Evolutionary conservation across 257 asterid species (phyloP), one percentile per base, ranked within the genome.

Genomic region (Penstemon davidsonii): DNA sequence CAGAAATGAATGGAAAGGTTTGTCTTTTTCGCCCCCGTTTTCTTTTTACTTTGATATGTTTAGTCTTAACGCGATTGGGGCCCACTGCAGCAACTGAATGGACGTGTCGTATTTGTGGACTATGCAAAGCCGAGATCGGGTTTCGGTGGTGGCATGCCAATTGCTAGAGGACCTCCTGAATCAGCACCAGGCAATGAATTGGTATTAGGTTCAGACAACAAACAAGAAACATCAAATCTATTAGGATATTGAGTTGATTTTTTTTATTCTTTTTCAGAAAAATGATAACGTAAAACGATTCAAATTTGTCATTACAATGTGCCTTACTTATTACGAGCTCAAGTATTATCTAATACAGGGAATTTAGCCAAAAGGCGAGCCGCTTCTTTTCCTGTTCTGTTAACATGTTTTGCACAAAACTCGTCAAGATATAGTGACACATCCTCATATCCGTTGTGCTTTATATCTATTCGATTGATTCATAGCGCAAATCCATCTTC

Each of bases 111-210:
- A 62, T 93, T 84, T 76, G 97, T 90, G 72, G 96, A 82, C 78
- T 79, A 90, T 49, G 96, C 98, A 0, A 93, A 78, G 78, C 90
- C 92, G 4, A 80, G 73, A 64, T 75, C 83, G 51, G 72, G 60
- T 53, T 69, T 60, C 13, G 55, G 84, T 12, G 58, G 73, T 6
- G 80, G 69, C 40, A 76, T 78, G 80, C 96, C 90, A 37, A 88
- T 88, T 49, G 97, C 97, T 60, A 80, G 95, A 68, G 96, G 98
- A 9, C 96, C 97, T 45, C 97, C 98, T 44, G 84, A 71, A 69
- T 81, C 88, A 43, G 78, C 60, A 25, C 33, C 2, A 25, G 33
- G 33, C 2, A 25, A 25, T 25, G 33, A 25, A 2, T 25, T 25
- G 33, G 33, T 25, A 25, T 25, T 25, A 25, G 33, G 33, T 25